Base-by-base conservation (phyloP, 2,329 filamentous ascomycete genomes). In the Tolypocladium endophyticum region DNA sequence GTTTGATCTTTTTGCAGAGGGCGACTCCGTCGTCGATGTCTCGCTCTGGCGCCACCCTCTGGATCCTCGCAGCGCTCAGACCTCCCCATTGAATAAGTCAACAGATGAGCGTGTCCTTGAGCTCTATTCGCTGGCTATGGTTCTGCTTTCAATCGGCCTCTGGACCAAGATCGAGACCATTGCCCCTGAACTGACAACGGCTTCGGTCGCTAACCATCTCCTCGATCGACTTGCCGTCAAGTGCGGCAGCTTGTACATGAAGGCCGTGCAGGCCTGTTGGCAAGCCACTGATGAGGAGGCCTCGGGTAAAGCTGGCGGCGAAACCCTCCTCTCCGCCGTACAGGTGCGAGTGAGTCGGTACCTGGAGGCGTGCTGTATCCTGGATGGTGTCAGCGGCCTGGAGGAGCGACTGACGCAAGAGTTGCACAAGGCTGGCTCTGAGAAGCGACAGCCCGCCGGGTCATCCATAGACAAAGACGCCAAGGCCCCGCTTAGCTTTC, bases 181-280 rank as follows among this genome's bases (percentile, higher is more conserved):
- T 0, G 75, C 79, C 1, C 71, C 79, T 0, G 73, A 74, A 43
- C 39, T 61, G 14, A 78, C 71, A 53, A 73, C 74, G 0, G 71
- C 84, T 16, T 79, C 79, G 67, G 81, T 89, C 33, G 74, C 82
- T 0, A 83, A 86, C 61, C 82, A 86, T 35, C 79, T 84, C 0
- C 73, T 89, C 3, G 79, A 85, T 1, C 82, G 84, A 63, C 75
- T 91, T 1, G 81, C 85, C 0, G 82, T 84, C 4, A 83, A 84
- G 68, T 92, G 89, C 64, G 88, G 89, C 18, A 88, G 84, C 9
- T 78, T 88, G 0, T 93, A 91, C 71, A 87, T 86, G 81, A 87
- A 86, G 67, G 88, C 87, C 0, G 88, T 90, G 2, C 82, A 88
- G 68, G 80, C 83, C 3, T 92, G 88, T 66, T 86, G 88, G 78